These are phyloP conservation scores for Solanum chacoense DNA, from an alignment of 305 asterid species.

Conservation along the genomic window DNA sequence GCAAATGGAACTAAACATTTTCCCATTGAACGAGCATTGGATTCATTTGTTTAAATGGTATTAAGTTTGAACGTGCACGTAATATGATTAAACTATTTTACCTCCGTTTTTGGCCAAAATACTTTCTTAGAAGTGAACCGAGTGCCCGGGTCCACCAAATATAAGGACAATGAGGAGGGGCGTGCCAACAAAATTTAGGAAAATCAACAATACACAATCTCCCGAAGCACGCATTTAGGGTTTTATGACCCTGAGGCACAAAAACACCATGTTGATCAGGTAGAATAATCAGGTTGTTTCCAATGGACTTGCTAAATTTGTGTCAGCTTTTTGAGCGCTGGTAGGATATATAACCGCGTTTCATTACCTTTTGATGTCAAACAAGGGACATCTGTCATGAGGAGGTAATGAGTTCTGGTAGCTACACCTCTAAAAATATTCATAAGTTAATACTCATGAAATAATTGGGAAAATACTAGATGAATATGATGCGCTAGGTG, in stretches of 20 bases:
- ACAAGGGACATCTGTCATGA: not conserved
- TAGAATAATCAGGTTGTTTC: not conserved
- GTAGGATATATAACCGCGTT: not conserved
- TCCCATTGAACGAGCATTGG: not conserved
- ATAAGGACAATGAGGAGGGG: not conserved
- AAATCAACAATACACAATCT: not conserved
- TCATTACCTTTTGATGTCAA: not conserved
- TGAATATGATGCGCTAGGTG: too few relatives aligned
- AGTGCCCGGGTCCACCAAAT: not conserved
- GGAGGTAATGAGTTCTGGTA: not conserved
- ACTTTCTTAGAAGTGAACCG: not conserved
- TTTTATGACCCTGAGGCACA: not conserved
- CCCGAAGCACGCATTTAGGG: not conserved
- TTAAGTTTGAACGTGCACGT: not conserved
- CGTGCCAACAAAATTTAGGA: not conserved
- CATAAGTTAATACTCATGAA: not conserved
- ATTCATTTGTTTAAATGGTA: not conserved
- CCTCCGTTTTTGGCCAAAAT: not conserved
- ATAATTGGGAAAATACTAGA: not conserved
- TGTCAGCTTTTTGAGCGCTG: not conserved
- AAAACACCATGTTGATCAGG: not conserved
- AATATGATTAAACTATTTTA: not conserved
- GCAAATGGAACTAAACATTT: not conserved
- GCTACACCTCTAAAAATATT: not conserved
- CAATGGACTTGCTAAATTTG: not conserved